Evolutionary conservation across 495 filamentous ascomycete genomes (phyloP), one percentile per base, ranked within the genome.

Genomic region (Aspergillus olivimuriae): DNA sequence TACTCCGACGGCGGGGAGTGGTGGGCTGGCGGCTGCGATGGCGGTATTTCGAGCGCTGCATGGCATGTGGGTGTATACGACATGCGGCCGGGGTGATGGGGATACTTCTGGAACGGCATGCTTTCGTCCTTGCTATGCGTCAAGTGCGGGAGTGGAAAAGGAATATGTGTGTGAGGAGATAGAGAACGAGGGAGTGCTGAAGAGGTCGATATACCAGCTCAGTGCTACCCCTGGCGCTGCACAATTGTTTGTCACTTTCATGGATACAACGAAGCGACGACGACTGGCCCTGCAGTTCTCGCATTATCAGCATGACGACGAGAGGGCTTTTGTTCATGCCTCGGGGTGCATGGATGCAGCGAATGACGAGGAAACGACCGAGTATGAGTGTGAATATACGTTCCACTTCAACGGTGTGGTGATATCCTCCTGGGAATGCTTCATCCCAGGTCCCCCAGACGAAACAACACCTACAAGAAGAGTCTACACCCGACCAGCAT

Each of bases 41-140:
- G 84, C 82, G 0, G 73, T 84, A 4, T 91, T 91, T 53, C 68
- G 84, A 24, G 83, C 77, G 3, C 62, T 94, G 1, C 82, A 90
- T 4, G 89, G 89, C 4, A 56, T 64, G 15, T 95, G 89, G 89
- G 69, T 55, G 7, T 66, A 84, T 15, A 65, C 75, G 2, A 65
- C 39, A 12, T 19, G 15, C 1, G 14, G 8, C 6, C 8, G 20
- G 10, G 18, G 19, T n/a, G 30, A 9, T 16, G 16, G 26, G n/a
- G n/a, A n/a, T 56, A 1, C 83, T 19, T 63, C 59, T 9, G 87
- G 86, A 10, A 73, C 62, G 1, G 79, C 83, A 16, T 65, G 56
- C 5, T 89, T 92, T 46, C 60, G 76, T 19, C 79, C 87, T 1
- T 66, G 83, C 8, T 65, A 61, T 26, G 46, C 58, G 1, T 57